Percentiles rank a stretch among this genome's conserved stretches.
These are phyloP conservation scores for Coelastrella sp. DNA, from an alignment of 139 green algal species.

Conservation along the genomic window DNA sequence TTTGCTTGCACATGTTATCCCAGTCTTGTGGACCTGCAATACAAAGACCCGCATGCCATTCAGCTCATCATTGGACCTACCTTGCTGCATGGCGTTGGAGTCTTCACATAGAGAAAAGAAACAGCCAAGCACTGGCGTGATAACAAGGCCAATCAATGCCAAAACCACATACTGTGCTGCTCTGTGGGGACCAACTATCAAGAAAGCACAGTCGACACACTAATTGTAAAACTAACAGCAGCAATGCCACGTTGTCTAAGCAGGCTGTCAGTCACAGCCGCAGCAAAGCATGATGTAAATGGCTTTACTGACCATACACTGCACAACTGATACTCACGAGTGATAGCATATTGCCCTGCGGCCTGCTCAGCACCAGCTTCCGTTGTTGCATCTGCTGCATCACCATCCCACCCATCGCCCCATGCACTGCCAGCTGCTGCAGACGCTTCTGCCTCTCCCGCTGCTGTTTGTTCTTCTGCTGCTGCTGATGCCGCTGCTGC, in stretches of 20 bases:
- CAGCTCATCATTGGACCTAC: too few relatives aligned
- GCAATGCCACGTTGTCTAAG: too few relatives aligned
- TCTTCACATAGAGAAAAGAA: too few relatives aligned
- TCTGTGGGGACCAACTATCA: too few relatives aligned
- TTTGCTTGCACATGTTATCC: neutral
- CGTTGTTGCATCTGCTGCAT: neutral
- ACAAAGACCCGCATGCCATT: neutral
- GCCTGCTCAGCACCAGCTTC: neutral
- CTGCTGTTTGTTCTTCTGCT: neutral
- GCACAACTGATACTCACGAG: neutral
- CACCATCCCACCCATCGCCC: neutral
- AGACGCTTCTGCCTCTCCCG: neutral
- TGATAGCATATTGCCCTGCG: neutral
- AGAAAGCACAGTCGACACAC: too few relatives aligned
- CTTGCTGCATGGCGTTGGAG: too few relatives aligned
- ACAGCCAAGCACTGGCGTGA: too few relatives aligned
- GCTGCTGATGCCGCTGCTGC: neutral
- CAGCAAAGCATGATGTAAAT: too few relatives aligned
- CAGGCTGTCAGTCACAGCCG: too few relatives aligned
- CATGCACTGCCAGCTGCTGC: neutral
- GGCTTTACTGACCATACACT: neutral
- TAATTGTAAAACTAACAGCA: too few relatives aligned
- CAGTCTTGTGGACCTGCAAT: neutral
- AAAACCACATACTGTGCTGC: too few relatives aligned
- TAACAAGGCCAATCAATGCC: too few relatives aligned